A percentile compares a stretch with the other conserved stretches of the same genome.
phyloP scores from a whole-genome alignment of 345 rosid species.

The Hypericum perforatum region DNA sequence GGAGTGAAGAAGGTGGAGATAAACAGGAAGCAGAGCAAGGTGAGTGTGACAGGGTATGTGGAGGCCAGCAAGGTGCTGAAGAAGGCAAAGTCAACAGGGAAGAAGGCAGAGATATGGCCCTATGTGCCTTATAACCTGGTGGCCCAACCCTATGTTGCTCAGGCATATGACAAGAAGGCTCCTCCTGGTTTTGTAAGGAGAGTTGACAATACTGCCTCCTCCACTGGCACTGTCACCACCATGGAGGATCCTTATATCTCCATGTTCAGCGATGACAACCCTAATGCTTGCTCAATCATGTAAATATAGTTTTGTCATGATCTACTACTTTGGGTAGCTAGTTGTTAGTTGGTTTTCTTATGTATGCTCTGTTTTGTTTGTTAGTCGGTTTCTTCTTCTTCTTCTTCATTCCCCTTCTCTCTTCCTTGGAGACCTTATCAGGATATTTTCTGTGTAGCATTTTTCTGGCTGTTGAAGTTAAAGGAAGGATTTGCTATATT shows the following conservation, averaged over 20 bases:
- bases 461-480: too few species aligned
- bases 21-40: constrained; percentile 91
- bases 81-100: constrained; percentile 84
- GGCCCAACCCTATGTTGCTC: constrained; percentile 68
- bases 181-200: constrained; percentile 90
- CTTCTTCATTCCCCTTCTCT: too few species aligned
- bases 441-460: too few species aligned
- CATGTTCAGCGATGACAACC: constrained; percentile 80
- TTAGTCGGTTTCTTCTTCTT: too few species aligned
- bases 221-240: constrained; percentile 28
- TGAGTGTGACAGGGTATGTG: constrained; percentile 68
- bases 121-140: constrained; percentile 80
- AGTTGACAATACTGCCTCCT: constrained; percentile 33
- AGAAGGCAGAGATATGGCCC: constrained; percentile 95
- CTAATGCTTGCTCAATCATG: constrained; percentile 90
- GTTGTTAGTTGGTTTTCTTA: too few species aligned
- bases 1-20: constrained; percentile 79
- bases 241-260: constrained; percentile 53
- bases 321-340: too few species aligned
- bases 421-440: too few species aligned
- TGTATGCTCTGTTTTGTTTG: too few species aligned
- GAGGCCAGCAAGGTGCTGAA: constrained; percentile 73
- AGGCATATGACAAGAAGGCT: constrained; percentile 89
- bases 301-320: constrained; percentile 12
- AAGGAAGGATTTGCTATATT: too few species aligned